These are phyloP conservation scores for Xylariales sp. DNA, from an alignment of 2,329 filamentous ascomycete genomes.

Conservation along the genomic window DNA sequence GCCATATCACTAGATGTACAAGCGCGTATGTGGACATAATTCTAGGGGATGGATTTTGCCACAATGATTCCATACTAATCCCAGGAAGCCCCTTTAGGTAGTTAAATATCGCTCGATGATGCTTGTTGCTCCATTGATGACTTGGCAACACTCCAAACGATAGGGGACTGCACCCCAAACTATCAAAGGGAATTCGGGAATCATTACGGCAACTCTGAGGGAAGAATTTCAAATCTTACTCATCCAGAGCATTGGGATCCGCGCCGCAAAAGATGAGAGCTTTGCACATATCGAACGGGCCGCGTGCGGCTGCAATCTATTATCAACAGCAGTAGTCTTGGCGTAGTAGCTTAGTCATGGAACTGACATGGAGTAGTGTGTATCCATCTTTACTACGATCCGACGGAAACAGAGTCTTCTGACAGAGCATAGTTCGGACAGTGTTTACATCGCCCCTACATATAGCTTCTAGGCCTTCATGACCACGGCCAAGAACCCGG, in stretches of 20 bases:
- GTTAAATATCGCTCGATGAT: no score
- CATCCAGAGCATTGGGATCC: slow-evolving; percentile 9
- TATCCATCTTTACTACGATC: background rate
- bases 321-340: background rate
- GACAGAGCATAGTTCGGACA: background rate
- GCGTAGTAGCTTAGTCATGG: background rate
- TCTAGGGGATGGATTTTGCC: no score
- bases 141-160: no score
- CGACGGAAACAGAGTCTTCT: background rate
- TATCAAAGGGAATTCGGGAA: no score
- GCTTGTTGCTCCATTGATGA: no score
- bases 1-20: no score
- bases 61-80: no score
- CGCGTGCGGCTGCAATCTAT: background rate
- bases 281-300: slow-evolving; percentile 11
- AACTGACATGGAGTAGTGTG: background rate
- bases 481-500: background rate
- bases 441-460: background rate
- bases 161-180: no score
- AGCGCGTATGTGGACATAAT: no score
- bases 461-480: background rate
- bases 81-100: no score
- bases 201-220: no score
- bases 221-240: slow-evolving; percentile 1
- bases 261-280: slow-evolving; percentile 13